Evolutionary conservation across 2,329 filamentous ascomycete genomes (phyloP).

Genomic region (Geosmithia flava): DNA sequence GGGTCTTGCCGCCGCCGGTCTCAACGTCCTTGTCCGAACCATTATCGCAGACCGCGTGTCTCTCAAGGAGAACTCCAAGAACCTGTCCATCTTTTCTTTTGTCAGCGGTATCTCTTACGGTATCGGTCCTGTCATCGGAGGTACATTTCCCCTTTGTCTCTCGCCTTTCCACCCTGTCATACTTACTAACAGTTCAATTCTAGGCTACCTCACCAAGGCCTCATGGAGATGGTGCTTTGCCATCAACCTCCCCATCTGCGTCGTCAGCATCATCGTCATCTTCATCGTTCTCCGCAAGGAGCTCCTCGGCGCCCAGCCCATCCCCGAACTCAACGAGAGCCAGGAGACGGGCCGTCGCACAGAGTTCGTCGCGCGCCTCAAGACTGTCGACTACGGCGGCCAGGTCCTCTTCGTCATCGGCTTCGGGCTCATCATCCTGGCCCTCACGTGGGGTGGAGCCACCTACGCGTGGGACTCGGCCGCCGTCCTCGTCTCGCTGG

Average conservation of each 20-base stretch:
- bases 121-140: constrained; percentile 50
- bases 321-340: constrained; percentile 30
- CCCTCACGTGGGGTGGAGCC: constrained; percentile 37
- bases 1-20: constrained; percentile 47
- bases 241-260: constrained; percentile 45
- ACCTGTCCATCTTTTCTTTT: constrained; percentile 49
- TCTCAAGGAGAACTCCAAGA: constrained; percentile 47
- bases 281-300: constrained; percentile 46
- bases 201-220: constrained; percentile 34
- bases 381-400: constrained; percentile 43
- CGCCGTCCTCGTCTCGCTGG: constrained; percentile 31
- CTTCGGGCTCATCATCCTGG: constrained; percentile 32
- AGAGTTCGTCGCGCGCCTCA: constrained; percentile 30
- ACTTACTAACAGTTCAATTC: not conserved
- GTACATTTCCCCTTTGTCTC: constrained; percentile 4
- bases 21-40: constrained; percentile 47
- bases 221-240: constrained; percentile 59
- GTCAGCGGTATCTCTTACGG: constrained; percentile 47
- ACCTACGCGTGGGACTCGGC: constrained; percentile 34
- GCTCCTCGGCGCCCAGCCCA: constrained; percentile 38
- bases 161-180: not conserved
- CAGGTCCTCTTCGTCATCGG: constrained; percentile 43
- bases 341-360: constrained; percentile 15
- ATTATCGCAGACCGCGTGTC: constrained; percentile 55
- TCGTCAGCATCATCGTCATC: constrained; percentile 36